Conservation (phyloP, 176 grass and related monocot genomes). For the Miscanthus lutarioriparius region DNA sequence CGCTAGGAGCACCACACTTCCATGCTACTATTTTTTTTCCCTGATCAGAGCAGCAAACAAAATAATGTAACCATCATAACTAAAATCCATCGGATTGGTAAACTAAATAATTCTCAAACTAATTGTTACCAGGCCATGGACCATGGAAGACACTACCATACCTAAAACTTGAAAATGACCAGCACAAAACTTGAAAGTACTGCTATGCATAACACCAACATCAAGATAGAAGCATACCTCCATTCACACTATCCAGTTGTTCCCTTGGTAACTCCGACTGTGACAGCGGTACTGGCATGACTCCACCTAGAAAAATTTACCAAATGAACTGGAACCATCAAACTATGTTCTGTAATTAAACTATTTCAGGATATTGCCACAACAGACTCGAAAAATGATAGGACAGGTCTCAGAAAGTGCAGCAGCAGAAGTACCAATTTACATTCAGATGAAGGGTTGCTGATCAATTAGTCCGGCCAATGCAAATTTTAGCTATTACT, state of each 20-base stretch:
- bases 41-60: neutral
- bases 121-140: neutral
- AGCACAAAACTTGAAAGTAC: neutral
- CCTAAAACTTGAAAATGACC: neutral
- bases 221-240: slow-evolving; percentile 36
- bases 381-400: neutral
- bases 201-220: neutral
- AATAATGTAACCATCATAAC: neutral
- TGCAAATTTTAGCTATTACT: neutral
- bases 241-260: neutral
- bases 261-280: neutral
- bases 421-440: neutral
- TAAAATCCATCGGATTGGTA: neutral
- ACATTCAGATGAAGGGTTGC: neutral
- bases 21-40: neutral
- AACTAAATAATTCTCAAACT: neutral
- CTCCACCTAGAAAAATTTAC: slow-evolving; percentile 40
- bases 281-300: slow-evolving; percentile 29
- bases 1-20: neutral
- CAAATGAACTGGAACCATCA: neutral
- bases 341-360: neutral
- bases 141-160: neutral
- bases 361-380: neutral
- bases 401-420: neutral
- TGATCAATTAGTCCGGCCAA: neutral